A percentile compares a stretch with the other conserved stretches of the same genome.
Conservation (phyloP, 176 grass and related monocot species). For the Chloris gayana region DNA sequence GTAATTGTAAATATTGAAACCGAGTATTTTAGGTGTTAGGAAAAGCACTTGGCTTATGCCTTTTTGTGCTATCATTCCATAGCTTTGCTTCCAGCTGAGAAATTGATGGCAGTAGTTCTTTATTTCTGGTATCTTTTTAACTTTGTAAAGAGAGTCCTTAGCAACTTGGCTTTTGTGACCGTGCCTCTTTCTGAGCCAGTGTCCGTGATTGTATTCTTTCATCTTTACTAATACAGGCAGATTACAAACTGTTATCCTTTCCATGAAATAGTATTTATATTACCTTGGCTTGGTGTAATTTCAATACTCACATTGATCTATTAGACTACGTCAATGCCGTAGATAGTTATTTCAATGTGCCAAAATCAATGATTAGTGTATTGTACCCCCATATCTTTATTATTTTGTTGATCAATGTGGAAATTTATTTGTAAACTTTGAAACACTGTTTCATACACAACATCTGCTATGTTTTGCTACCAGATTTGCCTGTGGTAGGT, state of each 20-base stretch:
- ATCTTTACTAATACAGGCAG: not conserved
- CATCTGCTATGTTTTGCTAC: slow-evolving; percentile 8
- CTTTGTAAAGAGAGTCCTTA: not conserved
- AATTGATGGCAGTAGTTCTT: not conserved
- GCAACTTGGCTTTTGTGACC: not conserved
- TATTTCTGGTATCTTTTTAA: not conserved
- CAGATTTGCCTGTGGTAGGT: not conserved
- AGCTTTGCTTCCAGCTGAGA: not conserved
- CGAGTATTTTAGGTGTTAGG: not conserved
- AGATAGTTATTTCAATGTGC: not conserved
- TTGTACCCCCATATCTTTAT: not conserved
- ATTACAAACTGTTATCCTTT: not conserved
- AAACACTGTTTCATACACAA: not conserved
- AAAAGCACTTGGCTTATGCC: not conserved
- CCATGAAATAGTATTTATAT: not conserved
- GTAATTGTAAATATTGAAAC: slow-evolving; percentile 2
- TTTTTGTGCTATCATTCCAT: not conserved
- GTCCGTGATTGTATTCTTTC: not conserved
- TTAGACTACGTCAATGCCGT: not conserved
- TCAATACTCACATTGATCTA: not conserved
- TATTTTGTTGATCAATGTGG: slow-evolving; percentile 8
- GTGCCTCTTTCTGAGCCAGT: not conserved
- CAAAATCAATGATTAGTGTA: not conserved
- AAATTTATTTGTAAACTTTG: slow-evolving; percentile 4
- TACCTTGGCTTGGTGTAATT: slow-evolving; percentile 13